Base-by-base conservation (phyloP, 768 basidiomycete species). In the Boletales sp. region DNA sequence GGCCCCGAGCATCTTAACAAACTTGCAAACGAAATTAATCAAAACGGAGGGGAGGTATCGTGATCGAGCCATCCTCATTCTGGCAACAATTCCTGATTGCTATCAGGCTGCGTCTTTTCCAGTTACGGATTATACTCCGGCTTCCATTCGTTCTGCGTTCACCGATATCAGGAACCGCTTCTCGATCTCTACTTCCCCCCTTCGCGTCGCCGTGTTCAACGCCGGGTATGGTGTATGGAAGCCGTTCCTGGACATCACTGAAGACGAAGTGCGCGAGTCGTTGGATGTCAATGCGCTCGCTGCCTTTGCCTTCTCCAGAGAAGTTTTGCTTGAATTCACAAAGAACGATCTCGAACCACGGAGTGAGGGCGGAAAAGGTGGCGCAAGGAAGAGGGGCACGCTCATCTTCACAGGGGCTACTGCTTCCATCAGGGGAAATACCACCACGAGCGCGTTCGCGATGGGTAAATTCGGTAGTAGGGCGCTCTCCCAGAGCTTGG, bases 351-450 rank as follows among this genome's bases (percentile, higher is more conserved):
- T 69, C 8, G 65, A 70, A 53, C 72, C 74, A 10, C 62, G 77
- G 8, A 72, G 72, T n/a, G 67, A 75, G 42, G 61, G 70, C 1
- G 69, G 68, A 21, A 58, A 54, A 21, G 69, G 58, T 14, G 65
- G 68, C n/a, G 65, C 63, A n/a, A 81, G 83, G 11, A 79, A 79
- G 59, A 72, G 76, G 24, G 87, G 87, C 8, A 78, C 82, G 0
- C 65, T 89, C 41, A 75, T 87, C 13, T 86, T 87, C 60, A 89
- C 86, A 0, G 85, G 86, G 0, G 87, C 87, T 2, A 88, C 87
- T 8, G 82, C 87, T 7, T 74, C 80, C 46, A 48, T 78, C 17
- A 70, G 87, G 47, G 87, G 87, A 6, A 87, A 86, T 48, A 68
- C 69, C 3, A 68, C 66, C 0, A 86, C 84, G 0, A 83, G 82